These are phyloP conservation scores for Phytopythium boreale DNA, from an alignment of 352 stramenopile species.

Conservation along the genomic window DNA sequence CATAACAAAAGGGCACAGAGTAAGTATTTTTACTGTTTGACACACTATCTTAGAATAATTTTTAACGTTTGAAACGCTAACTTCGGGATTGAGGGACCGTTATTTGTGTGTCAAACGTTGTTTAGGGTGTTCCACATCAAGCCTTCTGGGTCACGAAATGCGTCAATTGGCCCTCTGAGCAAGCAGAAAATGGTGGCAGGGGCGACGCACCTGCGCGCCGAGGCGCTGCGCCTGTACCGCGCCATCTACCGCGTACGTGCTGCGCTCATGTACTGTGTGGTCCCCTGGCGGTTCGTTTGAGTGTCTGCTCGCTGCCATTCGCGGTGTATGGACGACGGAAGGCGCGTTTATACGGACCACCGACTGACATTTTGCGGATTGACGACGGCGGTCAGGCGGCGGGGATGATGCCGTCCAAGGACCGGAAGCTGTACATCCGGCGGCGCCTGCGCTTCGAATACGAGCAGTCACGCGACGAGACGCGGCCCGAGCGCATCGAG, in stretches of 20 bases:
- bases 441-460: conserved; percentile 69
- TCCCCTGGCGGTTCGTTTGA: not conserved
- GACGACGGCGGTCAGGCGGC: conserved; percentile 30
- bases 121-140: not conserved
- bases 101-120: not conserved
- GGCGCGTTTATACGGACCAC: not conserved
- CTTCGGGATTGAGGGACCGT: too few relatives aligned
- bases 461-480: conserved; percentile 57
- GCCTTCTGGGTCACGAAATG: too few relatives aligned
- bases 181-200: not conserved
- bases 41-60: not conserved
- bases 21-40: not conserved
- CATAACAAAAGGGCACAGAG: not conserved
- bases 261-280: not conserved
- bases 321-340: not conserved
- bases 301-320: not conserved
- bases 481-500: conserved; percentile 48
- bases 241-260: conserved; percentile 67
- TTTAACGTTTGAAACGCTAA: too few relatives aligned
- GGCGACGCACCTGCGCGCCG: conserved; percentile 11
- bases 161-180: not conserved
- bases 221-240: conserved; percentile 66
- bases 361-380: not conserved
- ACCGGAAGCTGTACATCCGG: conserved; percentile 63
- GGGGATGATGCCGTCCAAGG: conserved; percentile 61